Evolutionary conservation across 2,329 filamentous ascomycete species (phyloP).

Genomic region (Alternaria triticimaculans): DNA sequence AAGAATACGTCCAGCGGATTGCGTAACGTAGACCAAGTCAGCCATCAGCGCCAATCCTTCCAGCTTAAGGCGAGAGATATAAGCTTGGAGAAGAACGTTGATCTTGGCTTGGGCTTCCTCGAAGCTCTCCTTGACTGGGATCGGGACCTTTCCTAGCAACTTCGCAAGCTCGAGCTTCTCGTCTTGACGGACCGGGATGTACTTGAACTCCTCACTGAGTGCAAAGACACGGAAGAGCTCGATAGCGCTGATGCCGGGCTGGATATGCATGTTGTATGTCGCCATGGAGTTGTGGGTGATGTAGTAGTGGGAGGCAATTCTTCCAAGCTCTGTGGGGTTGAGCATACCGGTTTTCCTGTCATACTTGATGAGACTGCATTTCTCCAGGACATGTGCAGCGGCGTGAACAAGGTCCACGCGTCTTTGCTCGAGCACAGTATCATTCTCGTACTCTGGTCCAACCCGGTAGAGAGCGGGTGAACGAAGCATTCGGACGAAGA

Average conservation of each 20-base stretch:
- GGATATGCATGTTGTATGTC: constrained; percentile 94
- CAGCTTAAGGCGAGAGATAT: constrained; percentile 91
- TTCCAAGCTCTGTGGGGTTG: constrained; percentile 90
- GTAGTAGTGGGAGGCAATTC: constrained; percentile 98
- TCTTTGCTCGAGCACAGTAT: constrained; percentile 91
- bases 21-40: constrained; percentile 97
- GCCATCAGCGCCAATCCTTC: constrained; percentile 96
- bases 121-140: constrained; percentile 96
- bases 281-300: constrained; percentile 96
- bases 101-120: constrained; percentile 98
- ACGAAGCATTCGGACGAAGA: constrained; percentile 96
- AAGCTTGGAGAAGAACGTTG: constrained; percentile 95
- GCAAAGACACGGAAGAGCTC: constrained; percentile 97
- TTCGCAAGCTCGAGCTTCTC: constrained; percentile 97
- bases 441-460: constrained; percentile 92
- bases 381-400: constrained; percentile 84
- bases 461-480: constrained; percentile 96
- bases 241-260: constrained; percentile 89
- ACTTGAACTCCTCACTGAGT: constrained; percentile 97
- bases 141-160: constrained; percentile 84
- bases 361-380: constrained; percentile 89
- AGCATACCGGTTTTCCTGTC: constrained; percentile 90
- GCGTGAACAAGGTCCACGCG: constrained; percentile 97
- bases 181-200: constrained; percentile 95
- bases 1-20: constrained; percentile 94